Base-by-base conservation (phyloP, 441 rosid species). In the Populus hybrid region DNA sequence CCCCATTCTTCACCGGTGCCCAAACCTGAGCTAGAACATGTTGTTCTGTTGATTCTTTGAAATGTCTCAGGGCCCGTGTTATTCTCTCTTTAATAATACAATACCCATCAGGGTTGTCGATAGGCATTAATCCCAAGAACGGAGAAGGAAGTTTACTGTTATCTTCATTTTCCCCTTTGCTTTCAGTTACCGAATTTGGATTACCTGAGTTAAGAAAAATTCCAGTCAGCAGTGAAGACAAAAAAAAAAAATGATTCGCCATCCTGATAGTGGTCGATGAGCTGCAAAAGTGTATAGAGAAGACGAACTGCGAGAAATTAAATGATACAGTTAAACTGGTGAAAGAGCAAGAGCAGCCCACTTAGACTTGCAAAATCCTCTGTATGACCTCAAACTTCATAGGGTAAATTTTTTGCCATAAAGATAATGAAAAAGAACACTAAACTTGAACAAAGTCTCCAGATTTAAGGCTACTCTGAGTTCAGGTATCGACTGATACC, bases 11-110 rank as follows among this genome's bases (percentile, higher is more conserved):
- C 2, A 94, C 89, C 24, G 98, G 99, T 9, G 92, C 97, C 99
- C 99, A 95, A 71, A 95, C 91, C 83, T 94, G 97, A 50, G 94
- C 97, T 5, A 95, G 91, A 82, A 92, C 83, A 59, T 91, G 97
- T 67, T 95, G 97, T 8, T 87, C 94, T 1, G 94, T 89, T 28
- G 93, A 91, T 73, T 93, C 98, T 81, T 91, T 94, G 78, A 94
- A 88, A 80, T 86, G 87, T 18, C 94, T 80, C 9, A 94, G 89
- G 14, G 98, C 99, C 78, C 87, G 97, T 18, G 94, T 87, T 94
- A 95, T 89, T 89, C 90, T 92, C 78, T 90, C 97, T 84, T 92
- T 95, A 67, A 92, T 91, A 4, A 87, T 81, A 79, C 88, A 87
- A 75, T 84, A 84, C 30, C 82, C 83, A 81, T 95, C 99, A 9